Percentiles rank a stretch among this genome's conserved stretches.
Conservation (phyloP, 1,284 basidiomycete species). For the Abortiporus biennis region DNA sequence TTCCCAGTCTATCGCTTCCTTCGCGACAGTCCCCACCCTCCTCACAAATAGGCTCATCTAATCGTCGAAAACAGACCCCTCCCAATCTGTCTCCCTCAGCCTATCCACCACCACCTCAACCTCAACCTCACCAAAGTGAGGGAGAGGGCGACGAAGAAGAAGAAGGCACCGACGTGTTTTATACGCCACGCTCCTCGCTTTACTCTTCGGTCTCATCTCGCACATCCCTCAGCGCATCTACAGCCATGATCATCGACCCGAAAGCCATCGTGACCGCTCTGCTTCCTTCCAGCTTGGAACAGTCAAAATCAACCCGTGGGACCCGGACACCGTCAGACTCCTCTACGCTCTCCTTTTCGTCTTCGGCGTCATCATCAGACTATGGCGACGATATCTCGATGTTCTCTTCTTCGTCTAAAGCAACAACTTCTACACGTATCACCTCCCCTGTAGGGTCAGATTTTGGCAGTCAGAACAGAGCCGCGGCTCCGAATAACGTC, state of each 20-base stretch:
- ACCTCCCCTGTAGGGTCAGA: constrained; percentile 22
- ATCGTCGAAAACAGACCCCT: constrained; percentile 8
- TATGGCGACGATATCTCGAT: constrained; percentile 21
- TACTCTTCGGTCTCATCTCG: constrained; percentile 38
- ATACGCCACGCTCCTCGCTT: constrained; percentile 37
- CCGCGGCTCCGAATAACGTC: constrained; percentile 5
- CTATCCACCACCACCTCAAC: constrained; percentile 9
- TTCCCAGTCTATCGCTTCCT: background rate
- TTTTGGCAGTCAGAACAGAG: constrained; percentile 7
- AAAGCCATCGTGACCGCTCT: constrained; percentile 22
- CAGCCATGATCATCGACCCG: constrained; percentile 30
- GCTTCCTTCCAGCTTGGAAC: constrained; percentile 15
- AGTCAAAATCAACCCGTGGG: constrained; percentile 5
- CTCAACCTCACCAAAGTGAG: constrained; percentile 10
- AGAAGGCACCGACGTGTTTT: constrained; percentile 40
- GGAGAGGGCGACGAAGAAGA: constrained; percentile 22
- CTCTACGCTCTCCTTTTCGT: constrained; percentile 29
- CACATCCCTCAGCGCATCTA: constrained; percentile 24
- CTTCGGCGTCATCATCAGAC: constrained; percentile 32
- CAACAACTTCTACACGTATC: constrained; percentile 20
- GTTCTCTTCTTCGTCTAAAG: constrained; percentile 23
- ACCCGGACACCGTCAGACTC: constrained; percentile 17
- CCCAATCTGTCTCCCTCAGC: constrained; percentile 12
- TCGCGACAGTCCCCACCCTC: constrained; percentile 5
- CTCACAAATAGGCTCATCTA: constrained; percentile 7